Percentiles rank a stretch among this genome's conserved stretches.
Evolutionary conservation across 495 filamentous ascomycete species (phyloP).

Genomic region (Venustampulla echinocandica): DNA sequence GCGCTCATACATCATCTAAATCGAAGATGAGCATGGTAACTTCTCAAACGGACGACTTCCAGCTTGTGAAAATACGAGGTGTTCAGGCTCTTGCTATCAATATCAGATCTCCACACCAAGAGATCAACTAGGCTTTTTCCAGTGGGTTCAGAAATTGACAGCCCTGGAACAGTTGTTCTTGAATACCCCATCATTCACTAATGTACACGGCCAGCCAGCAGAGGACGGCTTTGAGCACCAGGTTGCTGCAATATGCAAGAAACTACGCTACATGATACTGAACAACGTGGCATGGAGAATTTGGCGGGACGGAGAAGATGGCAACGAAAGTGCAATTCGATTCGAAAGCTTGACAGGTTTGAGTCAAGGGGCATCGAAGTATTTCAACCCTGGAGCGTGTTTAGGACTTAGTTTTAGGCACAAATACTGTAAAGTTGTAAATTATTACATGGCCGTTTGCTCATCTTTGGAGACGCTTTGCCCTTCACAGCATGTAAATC

Average conservation of each 20-base stretch:
- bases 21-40: background rate
- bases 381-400: background rate
- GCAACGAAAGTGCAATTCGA: background rate
- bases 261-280: background rate
- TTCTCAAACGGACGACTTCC: background rate
- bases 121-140: background rate
- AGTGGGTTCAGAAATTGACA: background rate
- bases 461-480: too few species aligned
- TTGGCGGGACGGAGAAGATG: background rate
- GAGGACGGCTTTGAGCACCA: background rate
- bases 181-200: background rate
- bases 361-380: background rate
- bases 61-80: background rate
- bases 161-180: background rate
- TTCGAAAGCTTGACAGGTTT: background rate
- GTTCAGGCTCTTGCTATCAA: background rate
- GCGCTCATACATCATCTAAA: background rate
- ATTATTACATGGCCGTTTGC: too few species aligned
- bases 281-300: background rate
- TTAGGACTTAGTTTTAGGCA: too few species aligned
- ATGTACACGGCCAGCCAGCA: background rate
- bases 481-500: too few species aligned
- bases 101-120: background rate
- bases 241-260: background rate
- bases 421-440: too few species aligned